Evolutionary conservation across 2,329 filamentous ascomycete species (phyloP), one percentile per base, ranked within the genome.

Genomic region (Berkeleyomyces basicola): DNA sequence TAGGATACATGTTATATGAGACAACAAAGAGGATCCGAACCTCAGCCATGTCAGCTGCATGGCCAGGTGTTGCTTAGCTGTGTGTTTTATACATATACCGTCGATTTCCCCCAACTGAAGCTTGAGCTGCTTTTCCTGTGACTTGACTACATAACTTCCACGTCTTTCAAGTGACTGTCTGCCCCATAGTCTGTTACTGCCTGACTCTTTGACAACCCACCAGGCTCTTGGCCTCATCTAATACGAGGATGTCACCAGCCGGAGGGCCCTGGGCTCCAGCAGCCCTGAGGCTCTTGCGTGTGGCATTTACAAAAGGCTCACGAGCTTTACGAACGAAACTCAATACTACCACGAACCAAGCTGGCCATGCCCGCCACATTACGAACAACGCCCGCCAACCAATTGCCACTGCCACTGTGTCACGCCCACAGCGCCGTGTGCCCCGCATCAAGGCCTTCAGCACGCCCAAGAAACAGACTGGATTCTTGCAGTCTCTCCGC

Each of bases 241-340:
- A n/a, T 44, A 62, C 43, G 31, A 77, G 67, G 67, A 83, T 83
- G 81, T 76, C 76, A 73, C 77, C 79, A 70, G 71, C 73, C 70
- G 79, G 78, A 75, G 79, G 78, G 73, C 74, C 82, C 71, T 81
- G 77, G 80, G 80, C 77, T 59, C 78, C 79, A 64, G 74, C 76
- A 70, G 77, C 79, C 74, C 72, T 82, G 71, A 78, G 79, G 71
- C 72, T 79, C 68, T 74, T 82, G 68, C 77, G 79, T 70, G 75
- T 74, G 67, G 77, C 80, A 70, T 73, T 78, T 70, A 72, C 73
- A 59, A 79, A 77, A 68, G 76, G 79, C 68, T 76, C 77, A 65
- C 77, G 78, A 67, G 72, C 76, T 67, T 72, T 83, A 64, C 78
- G 79, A 66, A 73, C 71, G 68, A 81, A 79, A 67, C 67, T 82